Percentiles rank a stretch among this genome's conserved stretches.
These are phyloP conservation scores for Cytospora mali DNA, from an alignment of 2,329 filamentous ascomycete species.

Conservation along the genomic window DNA sequence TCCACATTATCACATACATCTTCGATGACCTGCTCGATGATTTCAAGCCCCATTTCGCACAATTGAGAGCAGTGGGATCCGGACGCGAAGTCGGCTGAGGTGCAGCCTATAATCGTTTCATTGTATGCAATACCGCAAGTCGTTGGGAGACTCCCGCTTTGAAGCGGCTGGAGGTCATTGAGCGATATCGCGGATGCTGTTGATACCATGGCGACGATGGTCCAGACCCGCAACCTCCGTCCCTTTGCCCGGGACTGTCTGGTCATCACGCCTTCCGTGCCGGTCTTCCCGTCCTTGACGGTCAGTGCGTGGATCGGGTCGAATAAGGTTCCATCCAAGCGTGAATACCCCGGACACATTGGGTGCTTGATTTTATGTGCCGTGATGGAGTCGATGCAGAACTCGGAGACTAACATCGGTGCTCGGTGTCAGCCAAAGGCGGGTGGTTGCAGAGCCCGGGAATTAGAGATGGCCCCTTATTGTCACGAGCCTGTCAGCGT, in stretches of 20 bases:
- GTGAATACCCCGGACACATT: slow-evolving; percentile 7
- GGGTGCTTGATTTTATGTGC: neutral
- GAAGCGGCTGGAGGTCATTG: slow-evolving; percentile 45
- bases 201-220: slow-evolving; percentile 31
- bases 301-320: slow-evolving; percentile 1
- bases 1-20: slow-evolving; percentile 74
- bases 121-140: slow-evolving; percentile 48
- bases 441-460: slow-evolving; percentile 7
- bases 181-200: slow-evolving; percentile 39
- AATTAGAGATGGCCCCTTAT: neutral
- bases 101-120: slow-evolving; percentile 43
- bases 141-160: slow-evolving; percentile 40
- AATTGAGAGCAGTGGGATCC: slow-evolving; percentile 41
- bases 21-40: slow-evolving; percentile 74
- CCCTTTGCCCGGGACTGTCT: slow-evolving; percentile 15
- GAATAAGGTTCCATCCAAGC: slow-evolving; percentile 13
- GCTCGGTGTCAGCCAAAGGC: slow-evolving; percentile 3
- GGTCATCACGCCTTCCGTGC: slow-evolving; percentile 16
- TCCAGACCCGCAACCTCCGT: slow-evolving; percentile 18
- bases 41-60: slow-evolving; percentile 62
- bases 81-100: slow-evolving; percentile 39
- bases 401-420: slow-evolving; percentile 1
- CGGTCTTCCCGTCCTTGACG: neutral
- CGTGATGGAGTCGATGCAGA: neutral
- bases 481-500: slow-evolving; percentile 8